A percentile compares a stretch with the other conserved stretches of the same genome.
phyloP scores from a whole-genome alignment of 306 rosid genomes.

The Castanea crenata region DNA sequence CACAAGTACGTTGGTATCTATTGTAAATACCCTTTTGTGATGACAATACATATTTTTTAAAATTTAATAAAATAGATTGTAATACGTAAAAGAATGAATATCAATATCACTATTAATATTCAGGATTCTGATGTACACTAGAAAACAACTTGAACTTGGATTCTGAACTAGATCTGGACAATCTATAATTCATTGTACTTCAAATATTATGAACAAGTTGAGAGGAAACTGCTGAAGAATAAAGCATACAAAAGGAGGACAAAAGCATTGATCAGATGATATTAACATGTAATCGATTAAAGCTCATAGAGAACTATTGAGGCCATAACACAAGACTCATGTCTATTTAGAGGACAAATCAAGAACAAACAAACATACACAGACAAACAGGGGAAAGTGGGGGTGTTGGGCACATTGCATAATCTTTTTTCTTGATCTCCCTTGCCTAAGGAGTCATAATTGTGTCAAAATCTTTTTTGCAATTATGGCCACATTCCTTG shows the following conservation, averaged over 20 bases:
- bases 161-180: not conserved
- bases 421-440: constrained; percentile 7
- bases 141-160: not conserved
- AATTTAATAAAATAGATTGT: no score
- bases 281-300: not conserved
- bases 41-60: no score
- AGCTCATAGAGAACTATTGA: not conserved
- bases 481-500: constrained; percentile 85
- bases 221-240: not conserved
- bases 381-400: not conserved
- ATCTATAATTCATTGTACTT: not conserved
- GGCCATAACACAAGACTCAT: not conserved
- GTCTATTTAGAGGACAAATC: not conserved
- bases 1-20: no score
- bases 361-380: not conserved
- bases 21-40: no score
- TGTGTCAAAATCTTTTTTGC: constrained; percentile 53
- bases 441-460: constrained; percentile 27
- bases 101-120: not conserved
- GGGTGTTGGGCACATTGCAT: not conserved
- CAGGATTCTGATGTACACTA: not conserved
- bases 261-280: not conserved
- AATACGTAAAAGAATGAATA: no score
- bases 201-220: not conserved
- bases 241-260: not conserved